phyloP scores from a whole-genome alignment of 1,284 basidiomycete genomes.

The Apiotrichum sp. region DNA sequence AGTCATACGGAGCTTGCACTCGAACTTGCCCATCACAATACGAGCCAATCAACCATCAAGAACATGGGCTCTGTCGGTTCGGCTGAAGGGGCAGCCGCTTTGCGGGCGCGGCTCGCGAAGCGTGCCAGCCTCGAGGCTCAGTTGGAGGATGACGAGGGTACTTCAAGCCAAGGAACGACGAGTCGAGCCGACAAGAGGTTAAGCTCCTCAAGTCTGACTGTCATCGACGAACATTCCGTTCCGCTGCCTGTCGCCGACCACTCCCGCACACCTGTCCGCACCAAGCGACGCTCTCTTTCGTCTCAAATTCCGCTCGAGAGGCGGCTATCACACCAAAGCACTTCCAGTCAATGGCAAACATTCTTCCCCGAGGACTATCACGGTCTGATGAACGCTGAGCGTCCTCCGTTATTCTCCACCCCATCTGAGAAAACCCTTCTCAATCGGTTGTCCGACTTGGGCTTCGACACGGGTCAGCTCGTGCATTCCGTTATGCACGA shows the following conservation, averaged over 20 bases:
- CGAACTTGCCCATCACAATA: constrained; percentile 43
- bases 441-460: constrained; percentile 66
- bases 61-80: constrained; percentile 6
- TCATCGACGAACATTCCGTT: constrained; percentile 34
- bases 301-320: constrained; percentile 57
- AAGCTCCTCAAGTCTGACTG: constrained; percentile 46
- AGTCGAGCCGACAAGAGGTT: constrained; percentile 13
- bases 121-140: constrained; percentile 24
- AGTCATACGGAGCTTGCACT: constrained; percentile 32
- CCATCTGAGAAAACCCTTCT: constrained; percentile 73
- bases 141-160: constrained; percentile 36
- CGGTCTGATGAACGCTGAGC: constrained; percentile 61
- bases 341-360: constrained; percentile 30
- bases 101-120: constrained; percentile 1
- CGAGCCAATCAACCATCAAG: constrained; percentile 48
- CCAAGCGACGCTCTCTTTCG: constrained; percentile 87
- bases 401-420: constrained; percentile 78
- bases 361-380: constrained; percentile 56
- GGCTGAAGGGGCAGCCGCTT: constrained; percentile 1
- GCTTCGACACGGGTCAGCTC: constrained; percentile 90
- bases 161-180: background rate
- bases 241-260: constrained; percentile 45
- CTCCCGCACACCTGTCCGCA: constrained; percentile 82
- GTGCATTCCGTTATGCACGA: constrained; percentile 84
- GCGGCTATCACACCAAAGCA: constrained; percentile 38